Percentiles rank a stretch among this genome's conserved stretches.
Evolutionary conservation across 441 rosid species (phyloP).

Genomic region (Omphalea diandra): DNA sequence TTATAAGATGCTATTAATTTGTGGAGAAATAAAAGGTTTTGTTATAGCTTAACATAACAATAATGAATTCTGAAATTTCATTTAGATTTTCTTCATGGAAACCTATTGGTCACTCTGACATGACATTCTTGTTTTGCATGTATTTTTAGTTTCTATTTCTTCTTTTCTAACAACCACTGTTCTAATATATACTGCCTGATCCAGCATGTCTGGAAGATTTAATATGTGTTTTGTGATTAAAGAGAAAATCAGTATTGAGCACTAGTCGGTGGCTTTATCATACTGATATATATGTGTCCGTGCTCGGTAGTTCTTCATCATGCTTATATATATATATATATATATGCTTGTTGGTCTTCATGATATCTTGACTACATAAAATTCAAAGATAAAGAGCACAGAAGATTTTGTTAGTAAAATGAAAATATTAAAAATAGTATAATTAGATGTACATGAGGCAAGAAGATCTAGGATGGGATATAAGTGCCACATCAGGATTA

Average conservation of each 20-base stretch:
- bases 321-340: no score
- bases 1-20: constrained; percentile 1
- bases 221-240: background rate
- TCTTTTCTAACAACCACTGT: background rate
- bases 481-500: background rate
- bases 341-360: background rate
- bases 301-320: background rate
- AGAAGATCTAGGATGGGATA: background rate
- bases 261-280: no score
- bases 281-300: no score
- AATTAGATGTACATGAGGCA: no score
- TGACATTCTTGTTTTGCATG: background rate
- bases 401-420: background rate
- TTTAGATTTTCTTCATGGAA: background rate
- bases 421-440: background rate
- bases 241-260: background rate
- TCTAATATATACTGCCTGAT: background rate
- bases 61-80: background rate
- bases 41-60: background rate
- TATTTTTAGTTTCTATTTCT: background rate
- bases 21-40: no score
- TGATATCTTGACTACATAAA: background rate
- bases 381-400: background rate
- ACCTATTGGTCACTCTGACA: background rate
- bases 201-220: background rate